Evolutionary conservation across 352 stramenopile species (phyloP), one percentile per base, ranked within the genome.

Genomic region (Thraustotheca clavata): DNA sequence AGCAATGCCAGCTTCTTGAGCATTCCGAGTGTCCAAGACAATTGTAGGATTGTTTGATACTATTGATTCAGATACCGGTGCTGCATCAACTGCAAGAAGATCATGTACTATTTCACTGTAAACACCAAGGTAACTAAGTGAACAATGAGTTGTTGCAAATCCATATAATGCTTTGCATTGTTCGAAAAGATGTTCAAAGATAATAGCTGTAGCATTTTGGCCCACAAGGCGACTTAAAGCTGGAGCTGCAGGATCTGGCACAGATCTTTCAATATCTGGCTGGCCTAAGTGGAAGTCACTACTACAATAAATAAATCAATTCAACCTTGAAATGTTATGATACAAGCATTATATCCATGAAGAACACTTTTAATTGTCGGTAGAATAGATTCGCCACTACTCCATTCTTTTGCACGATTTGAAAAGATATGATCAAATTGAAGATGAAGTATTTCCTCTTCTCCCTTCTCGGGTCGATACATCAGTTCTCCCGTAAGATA

Each of bases 51-150:
- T 60, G 71, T 70, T 33, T 68, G 55, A 18, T 48, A 34, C 4
- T 41, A 49, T 32, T n/a, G 26, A 18, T 16, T 63, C 36, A 11
- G 24, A 38, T 35, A 36, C n/a, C 8, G 32, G 22, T 14, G 38
- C 38, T 0, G 61, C 72, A 67, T 89, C 70, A 11, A 92, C 73
- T 20, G 83, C 75, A 0, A 98, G 72, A n/a, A 98, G 74, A 68
- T 98, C 93, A 73, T 91, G 95, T 47, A 98, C 88, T 57, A 92
- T 81, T 75, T 98, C 91, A 29, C 95, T 94, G 70, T 95, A 98
- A 14, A 98, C 94, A 49, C 97, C 95, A 3, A 98, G 72, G 47
- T 77, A 87, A 54, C 79, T 91, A 49, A 89, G 76, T 27, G 82
- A 88, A 41, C 87, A 68, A 31, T 79, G 82, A 22, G 76, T 24